Percentiles rank a stretch among this genome's conserved stretches.
These are phyloP conservation scores for Euphorbia pulcherrima DNA, from an alignment of 345 rosid species.

Conservation along the genomic window DNA sequence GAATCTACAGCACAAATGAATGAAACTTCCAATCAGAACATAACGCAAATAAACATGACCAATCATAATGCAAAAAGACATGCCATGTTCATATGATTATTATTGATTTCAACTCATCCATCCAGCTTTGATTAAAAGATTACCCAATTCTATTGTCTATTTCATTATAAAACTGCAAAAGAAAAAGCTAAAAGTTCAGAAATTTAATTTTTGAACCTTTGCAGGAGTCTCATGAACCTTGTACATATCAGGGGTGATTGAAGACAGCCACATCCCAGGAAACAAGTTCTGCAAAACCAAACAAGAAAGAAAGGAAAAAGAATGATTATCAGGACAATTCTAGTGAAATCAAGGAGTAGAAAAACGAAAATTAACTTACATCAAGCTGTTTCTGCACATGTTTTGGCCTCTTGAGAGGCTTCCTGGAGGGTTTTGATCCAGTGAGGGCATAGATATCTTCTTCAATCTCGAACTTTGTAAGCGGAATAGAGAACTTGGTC, in stretches of 20 bases:
- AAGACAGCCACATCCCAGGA: conserved; percentile 29
- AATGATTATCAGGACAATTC: not conserved
- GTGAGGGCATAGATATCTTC: conserved; percentile 26
- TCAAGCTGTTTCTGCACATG: conserved; percentile 29
- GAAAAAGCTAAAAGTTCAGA: not conserved
- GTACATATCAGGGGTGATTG: conserved; percentile 22
- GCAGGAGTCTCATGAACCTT: conserved; percentile 19
- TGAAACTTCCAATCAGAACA: not conserved
- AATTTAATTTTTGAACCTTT: conserved; percentile 16
- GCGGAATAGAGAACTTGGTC: conserved; percentile 22
- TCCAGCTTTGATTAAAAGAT: not conserved
- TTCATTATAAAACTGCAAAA: not conserved
- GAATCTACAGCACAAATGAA: not conserved
- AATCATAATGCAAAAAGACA: not conserved
- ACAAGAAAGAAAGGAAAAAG: not conserved
- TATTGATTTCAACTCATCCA: too few species aligned
- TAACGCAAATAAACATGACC: not conserved
- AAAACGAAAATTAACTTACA: conserved; percentile 10
- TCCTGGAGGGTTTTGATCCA: conserved; percentile 27
- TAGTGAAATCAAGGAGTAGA: not conserved
- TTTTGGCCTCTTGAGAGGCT: conserved; percentile 28
- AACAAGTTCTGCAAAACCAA: conserved; percentile 23
- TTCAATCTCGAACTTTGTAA: conserved; percentile 28
- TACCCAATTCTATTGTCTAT: not conserved
- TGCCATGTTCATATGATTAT: not conserved